Percentiles rank a stretch among this genome's conserved stretches.
Evolutionary conservation across 2,329 filamentous ascomycete genomes (phyloP).

Genomic region (Clonostachys sp.): DNA sequence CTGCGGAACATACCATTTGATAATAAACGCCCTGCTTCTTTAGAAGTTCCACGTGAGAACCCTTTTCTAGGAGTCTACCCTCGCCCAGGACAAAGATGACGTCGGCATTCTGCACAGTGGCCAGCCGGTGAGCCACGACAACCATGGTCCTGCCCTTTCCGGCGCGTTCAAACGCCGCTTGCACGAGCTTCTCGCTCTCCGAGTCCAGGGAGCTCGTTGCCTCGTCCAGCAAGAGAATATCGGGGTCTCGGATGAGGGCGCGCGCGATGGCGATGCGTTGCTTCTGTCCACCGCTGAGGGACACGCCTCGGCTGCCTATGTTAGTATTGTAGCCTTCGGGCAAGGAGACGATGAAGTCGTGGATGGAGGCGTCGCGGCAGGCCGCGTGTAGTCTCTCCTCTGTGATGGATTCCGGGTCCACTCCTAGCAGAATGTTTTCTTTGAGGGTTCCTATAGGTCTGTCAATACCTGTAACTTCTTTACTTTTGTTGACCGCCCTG

Average conservation of each 20-base stretch:
- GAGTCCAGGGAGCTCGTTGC: conserved; percentile 67
- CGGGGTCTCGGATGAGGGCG: conserved; percentile 61
- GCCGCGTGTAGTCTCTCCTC: conserved; percentile 47
- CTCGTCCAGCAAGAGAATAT: conserved; percentile 66
- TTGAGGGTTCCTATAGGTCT: conserved; percentile 45
- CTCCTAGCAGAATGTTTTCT: conserved; percentile 66
- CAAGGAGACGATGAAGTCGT: conserved; percentile 65
- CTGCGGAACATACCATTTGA: conserved; percentile 44
- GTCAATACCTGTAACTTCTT: not conserved
- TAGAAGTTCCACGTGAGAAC: conserved; percentile 46
- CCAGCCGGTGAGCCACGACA: conserved; percentile 72
- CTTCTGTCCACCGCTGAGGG: conserved; percentile 67
- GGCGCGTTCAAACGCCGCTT: conserved; percentile 63
- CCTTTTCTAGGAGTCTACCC: conserved; percentile 46
- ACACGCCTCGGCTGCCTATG: conserved; percentile 62
- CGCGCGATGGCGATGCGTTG: conserved; percentile 68
- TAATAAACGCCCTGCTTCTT: conserved; percentile 49
- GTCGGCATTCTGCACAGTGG: conserved; percentile 74
- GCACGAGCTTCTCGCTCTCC: conserved; percentile 56
- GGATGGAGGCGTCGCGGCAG: conserved; percentile 60
- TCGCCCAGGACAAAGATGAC: conserved; percentile 75
- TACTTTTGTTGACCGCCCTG: not conserved
- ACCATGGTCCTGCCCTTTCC: conserved; percentile 61
- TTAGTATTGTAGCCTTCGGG: conserved; percentile 65
- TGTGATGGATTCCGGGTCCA: conserved; percentile 45